Evolutionary conservation across 1,284 basidiomycete genomes (phyloP).

Genomic region (Takashimella tepidaria): DNA sequence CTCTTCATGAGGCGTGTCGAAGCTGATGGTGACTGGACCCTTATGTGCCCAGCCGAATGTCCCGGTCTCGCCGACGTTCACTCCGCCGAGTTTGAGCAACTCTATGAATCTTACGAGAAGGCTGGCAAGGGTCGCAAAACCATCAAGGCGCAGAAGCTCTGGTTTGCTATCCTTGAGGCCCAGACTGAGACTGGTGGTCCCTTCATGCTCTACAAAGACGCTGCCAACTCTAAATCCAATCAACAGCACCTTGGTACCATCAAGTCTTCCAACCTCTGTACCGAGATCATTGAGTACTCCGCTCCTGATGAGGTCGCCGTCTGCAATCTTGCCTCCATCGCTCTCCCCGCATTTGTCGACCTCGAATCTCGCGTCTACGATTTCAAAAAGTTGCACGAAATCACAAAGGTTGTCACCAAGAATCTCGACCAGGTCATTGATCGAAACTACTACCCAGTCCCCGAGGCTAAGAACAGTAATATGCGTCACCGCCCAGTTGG

Average conservation of each 20-base stretch:
- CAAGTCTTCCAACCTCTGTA: conserved; percentile 99
- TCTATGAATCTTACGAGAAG: conserved; percentile 86
- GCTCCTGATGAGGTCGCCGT: conserved; percentile 97
- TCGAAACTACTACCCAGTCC: conserved; percentile 71
- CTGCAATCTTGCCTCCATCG: conserved; percentile 97
- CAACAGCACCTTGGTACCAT: conserved; percentile 98
- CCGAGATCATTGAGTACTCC: conserved; percentile 98
- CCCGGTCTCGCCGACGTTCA: conserved; percentile 86
- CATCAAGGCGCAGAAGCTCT: conserved; percentile 94
- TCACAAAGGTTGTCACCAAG: conserved; percentile 83
- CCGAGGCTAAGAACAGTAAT: conserved; percentile 87
- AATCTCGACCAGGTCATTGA: conserved; percentile 68
- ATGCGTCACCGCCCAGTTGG: conserved; percentile 98
- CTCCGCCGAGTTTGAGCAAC: conserved; percentile 82
- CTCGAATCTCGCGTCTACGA: conserved; percentile 60
- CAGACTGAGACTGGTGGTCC: conserved; percentile 98
- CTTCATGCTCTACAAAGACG: conserved; percentile 98
- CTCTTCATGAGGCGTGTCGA: conserved; percentile 98
- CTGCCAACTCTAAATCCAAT: conserved; percentile 89
- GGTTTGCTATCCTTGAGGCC: conserved; percentile 95
- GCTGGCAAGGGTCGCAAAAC: conserved; percentile 82
- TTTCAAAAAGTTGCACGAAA: conserved; percentile 92
- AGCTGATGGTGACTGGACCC: conserved; percentile 80
- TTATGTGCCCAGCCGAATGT: conserved; percentile 98
- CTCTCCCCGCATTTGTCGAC: conserved; percentile 80